These are phyloP conservation scores for Pleurotus tuoliensis DNA, from an alignment of 768 basidiomycete genomes.

Conservation along the genomic window DNA sequence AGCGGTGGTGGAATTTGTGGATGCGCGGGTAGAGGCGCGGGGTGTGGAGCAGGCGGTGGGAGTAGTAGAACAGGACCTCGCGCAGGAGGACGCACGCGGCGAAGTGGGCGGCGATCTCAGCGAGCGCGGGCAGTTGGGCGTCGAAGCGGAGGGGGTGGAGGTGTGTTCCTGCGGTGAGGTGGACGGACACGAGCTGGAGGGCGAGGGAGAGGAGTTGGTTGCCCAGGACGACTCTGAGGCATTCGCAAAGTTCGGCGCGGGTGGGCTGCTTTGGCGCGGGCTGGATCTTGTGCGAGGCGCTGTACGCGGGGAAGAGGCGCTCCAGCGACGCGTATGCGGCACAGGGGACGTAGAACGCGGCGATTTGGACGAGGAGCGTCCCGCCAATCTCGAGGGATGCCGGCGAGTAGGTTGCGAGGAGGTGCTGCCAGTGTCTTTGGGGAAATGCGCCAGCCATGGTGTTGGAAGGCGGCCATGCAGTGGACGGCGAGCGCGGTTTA, in stretches of 20 bases:
- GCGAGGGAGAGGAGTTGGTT: conserved; percentile 20
- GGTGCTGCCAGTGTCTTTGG: neutral
- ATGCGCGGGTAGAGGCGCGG: conserved; percentile 21
- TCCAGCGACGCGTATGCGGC: conserved; percentile 17
- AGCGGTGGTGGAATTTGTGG: conserved; percentile 26
- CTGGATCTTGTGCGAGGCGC: conserved; percentile 21
- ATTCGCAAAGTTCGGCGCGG: conserved; percentile 17
- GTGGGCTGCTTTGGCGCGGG: conserved; percentile 22
- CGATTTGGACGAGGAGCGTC: conserved; percentile 17
- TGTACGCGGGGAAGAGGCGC: conserved; percentile 18
- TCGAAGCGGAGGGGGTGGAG: conserved; percentile 15
- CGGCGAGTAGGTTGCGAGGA: conserved; percentile 10
- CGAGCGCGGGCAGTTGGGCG: conserved; percentile 12
- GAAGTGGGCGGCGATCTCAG: conserved; percentile 17
- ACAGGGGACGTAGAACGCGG: conserved; percentile 22
- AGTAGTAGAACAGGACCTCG: conserved; percentile 26
- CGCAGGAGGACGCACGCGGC: conserved; percentile 18
- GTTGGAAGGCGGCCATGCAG: too few relatives aligned
- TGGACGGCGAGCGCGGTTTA: too few relatives aligned
- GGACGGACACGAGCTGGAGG: conserved; percentile 14
- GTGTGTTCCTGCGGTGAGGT: neutral
- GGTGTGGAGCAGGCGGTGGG: conserved; percentile 23
- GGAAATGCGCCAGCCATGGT: too few relatives aligned
- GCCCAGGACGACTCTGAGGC: conserved; percentile 17
- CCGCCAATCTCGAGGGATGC: conserved; percentile 19